These are phyloP conservation scores for Citrullus amarus DNA, from an alignment of 306 rosid species.

Conservation along the genomic window DNA sequence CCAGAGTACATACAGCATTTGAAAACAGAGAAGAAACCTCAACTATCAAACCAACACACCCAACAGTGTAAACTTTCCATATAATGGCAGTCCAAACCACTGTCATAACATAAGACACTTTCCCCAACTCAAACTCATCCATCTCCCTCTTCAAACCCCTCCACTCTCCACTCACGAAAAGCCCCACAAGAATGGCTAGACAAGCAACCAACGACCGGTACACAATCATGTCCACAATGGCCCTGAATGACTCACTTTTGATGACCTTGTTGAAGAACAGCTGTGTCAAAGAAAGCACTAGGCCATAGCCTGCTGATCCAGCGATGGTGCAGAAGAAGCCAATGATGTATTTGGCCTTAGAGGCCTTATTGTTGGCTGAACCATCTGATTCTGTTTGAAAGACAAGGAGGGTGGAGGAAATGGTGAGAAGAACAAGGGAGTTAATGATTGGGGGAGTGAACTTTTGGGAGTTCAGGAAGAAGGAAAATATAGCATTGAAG, in stretches of 20 bases:
- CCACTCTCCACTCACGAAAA: constrained; percentile 32
- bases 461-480: constrained; percentile 37
- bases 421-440: constrained; percentile 38
- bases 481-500: constrained; percentile 44
- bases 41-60: constrained; percentile 20
- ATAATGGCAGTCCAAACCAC: constrained; percentile 20
- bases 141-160: constrained; percentile 24
- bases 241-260: constrained; percentile 16
- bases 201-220: constrained; percentile 16
- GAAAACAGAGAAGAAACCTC: constrained; percentile 38
- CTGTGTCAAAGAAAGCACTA: constrained; percentile 26
- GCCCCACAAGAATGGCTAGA: constrained; percentile 16
- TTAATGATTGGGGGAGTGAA: constrained; percentile 35
- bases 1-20: constrained; percentile 22
- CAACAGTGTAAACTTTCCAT: constrained; percentile 22
- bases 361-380: background rate
- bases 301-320: constrained; percentile 29
- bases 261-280: constrained; percentile 17
- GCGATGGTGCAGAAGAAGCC: constrained; percentile 34
- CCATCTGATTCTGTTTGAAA: constrained; percentile 17
- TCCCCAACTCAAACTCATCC: constrained; percentile 27
- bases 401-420: constrained; percentile 36
- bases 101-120: constrained; percentile 21
- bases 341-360: constrained; percentile 23
- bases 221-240: constrained; percentile 20